These are phyloP conservation scores for Entelexis paramagnoliae DNA, from an alignment of 1,139 yeast genomes.

Conservation along the genomic window DNA sequence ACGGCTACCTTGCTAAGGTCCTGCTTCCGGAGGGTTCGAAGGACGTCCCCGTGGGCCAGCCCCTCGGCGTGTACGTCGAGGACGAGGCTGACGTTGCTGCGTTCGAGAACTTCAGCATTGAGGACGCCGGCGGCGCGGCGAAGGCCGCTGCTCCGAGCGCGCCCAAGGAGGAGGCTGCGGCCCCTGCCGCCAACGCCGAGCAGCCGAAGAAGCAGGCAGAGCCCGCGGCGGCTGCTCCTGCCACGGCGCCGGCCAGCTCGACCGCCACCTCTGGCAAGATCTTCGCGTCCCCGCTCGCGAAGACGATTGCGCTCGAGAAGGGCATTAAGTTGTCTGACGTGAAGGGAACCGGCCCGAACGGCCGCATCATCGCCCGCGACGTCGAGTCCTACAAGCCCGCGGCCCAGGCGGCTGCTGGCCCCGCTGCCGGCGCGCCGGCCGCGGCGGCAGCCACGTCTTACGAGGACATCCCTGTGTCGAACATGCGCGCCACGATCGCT, in stretches of 20 bases:
- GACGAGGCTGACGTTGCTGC: constrained; percentile 76
- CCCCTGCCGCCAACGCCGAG: constrained; percentile 12
- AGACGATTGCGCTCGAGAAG: constrained; percentile 82
- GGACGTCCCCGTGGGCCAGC: constrained; percentile 87
- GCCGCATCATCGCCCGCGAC: constrained; percentile 86
- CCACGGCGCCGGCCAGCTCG: constrained; percentile 19
- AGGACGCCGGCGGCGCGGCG: constrained; percentile 54
- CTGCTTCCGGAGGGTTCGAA: constrained; percentile 77
- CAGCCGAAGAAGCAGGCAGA: constrained; percentile 27
- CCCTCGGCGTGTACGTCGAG: constrained; percentile 95
- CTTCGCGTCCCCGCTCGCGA: constrained; percentile 92
- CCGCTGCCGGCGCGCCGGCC: constrained; percentile 43
- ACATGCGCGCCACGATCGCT: constrained; percentile 93
- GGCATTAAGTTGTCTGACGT: constrained; percentile 79
- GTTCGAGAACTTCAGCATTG: constrained; percentile 72
- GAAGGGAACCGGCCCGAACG: constrained; percentile 89
- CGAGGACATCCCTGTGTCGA: constrained; percentile 76
- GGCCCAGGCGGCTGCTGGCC: constrained; percentile 38
- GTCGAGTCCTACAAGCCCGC: constrained; percentile 55
- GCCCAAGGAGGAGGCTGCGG: constrained; percentile 18
- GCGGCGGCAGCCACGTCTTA: constrained; percentile 37
- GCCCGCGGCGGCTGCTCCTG: constrained; percentile 18
- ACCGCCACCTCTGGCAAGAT: constrained; percentile 48
- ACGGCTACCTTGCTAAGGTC: constrained; percentile 87
- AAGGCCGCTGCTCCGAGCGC: constrained; percentile 28